Conservation (phyloP, 192 early-diverging fungal genomes). For the Cladochytrium replicatum region DNA sequence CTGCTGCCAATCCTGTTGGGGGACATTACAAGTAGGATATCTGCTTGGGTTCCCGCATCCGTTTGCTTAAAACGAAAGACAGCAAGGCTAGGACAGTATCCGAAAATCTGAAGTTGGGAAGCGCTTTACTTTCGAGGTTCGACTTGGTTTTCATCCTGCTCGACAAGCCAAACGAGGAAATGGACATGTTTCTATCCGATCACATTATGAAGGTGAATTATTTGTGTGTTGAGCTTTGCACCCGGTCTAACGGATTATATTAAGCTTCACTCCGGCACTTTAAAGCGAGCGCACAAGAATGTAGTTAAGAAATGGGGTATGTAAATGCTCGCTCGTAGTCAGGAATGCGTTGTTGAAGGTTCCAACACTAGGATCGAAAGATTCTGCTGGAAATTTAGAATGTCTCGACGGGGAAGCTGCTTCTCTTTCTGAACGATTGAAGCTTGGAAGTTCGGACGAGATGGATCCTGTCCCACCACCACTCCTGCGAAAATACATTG, state of each 20-base stretch:
- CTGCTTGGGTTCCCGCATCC: slow-evolving; percentile 1
- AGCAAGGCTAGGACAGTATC: slow-evolving; percentile 67
- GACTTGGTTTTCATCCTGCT: slow-evolving; percentile 76
- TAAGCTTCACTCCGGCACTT: slow-evolving; percentile 24
- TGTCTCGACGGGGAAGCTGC: background rate
- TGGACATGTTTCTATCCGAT: slow-evolving; percentile 70
- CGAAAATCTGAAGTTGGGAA: slow-evolving; percentile 71
- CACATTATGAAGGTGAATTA: slow-evolving; percentile 61
- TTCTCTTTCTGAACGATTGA: slow-evolving; percentile 30
- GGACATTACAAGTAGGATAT: slow-evolving; percentile 65
- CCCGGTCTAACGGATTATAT: background rate
- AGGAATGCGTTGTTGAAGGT: background rate
- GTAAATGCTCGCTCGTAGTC: background rate
- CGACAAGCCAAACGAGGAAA: slow-evolving; percentile 66
- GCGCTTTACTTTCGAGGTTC: slow-evolving; percentile 66
- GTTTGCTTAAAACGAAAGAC: background rate
- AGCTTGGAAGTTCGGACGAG: slow-evolving; percentile 35
- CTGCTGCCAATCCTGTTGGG: slow-evolving; percentile 73
- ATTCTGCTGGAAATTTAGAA: slow-evolving; percentile 5
- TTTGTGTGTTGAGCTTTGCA: slow-evolving; percentile 2
- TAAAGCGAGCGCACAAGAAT: slow-evolving; percentile 5
- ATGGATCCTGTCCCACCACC: slow-evolving; percentile 53
- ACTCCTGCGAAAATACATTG: slow-evolving; percentile 71
- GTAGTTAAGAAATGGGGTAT: slow-evolving; percentile 8
- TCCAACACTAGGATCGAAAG: background rate